phyloP scores from a whole-genome alignment of 805 yeast genomes.

The Nakazawaea wyomingensis region DNA sequence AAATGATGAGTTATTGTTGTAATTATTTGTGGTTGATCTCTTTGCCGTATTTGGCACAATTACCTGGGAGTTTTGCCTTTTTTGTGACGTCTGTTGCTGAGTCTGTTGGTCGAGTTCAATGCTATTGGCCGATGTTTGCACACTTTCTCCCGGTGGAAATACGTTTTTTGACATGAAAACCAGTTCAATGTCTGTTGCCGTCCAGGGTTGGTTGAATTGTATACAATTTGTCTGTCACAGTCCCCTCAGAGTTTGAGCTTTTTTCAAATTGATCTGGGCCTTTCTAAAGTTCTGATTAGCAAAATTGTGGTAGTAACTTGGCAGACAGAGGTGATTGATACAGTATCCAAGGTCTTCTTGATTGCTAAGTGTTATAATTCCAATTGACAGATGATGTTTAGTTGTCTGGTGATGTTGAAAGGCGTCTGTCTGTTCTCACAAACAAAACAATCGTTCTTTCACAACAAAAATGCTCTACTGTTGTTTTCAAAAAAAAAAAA shows the following conservation, averaged over 20 bases:
- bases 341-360: too few species aligned
- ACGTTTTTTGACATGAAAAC: slow-evolving; percentile 3
- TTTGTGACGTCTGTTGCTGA: slow-evolving; percentile 6
- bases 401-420: too few species aligned
- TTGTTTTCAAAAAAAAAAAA: neutral
- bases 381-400: too few species aligned
- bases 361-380: too few species aligned
- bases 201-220: too few species aligned
- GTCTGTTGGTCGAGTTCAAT: slow-evolving; percentile 1
- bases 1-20: neutral
- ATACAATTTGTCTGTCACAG: too few species aligned
- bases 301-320: too few species aligned
- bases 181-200: neutral
- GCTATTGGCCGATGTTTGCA: neutral
- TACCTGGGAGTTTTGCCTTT: slow-evolving; percentile 13
- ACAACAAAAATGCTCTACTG: too few species aligned
- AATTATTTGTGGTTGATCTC: slow-evolving; percentile 10
- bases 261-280: too few species aligned
- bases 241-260: too few species aligned
- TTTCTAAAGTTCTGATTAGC: too few species aligned
- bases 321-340: too few species aligned
- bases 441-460: neutral
- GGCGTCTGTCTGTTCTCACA: neutral
- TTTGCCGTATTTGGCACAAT: slow-evolving; percentile 11
- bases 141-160: neutral